phyloP scores from a whole-genome alignment of 2,329 filamentous ascomycete species.

The Neoscytalidium dimidiatum region DNA sequence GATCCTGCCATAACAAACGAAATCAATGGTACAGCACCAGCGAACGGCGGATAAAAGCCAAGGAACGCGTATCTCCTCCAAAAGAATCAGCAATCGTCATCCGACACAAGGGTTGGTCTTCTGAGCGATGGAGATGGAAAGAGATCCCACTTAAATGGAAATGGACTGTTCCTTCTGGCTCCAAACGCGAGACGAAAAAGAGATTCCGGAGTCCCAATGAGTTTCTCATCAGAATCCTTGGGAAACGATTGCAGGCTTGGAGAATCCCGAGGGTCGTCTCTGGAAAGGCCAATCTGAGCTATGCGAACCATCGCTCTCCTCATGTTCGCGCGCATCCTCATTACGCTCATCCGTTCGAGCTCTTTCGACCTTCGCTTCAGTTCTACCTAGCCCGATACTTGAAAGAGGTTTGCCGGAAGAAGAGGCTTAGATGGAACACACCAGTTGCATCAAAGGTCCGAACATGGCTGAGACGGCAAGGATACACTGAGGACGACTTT shows the following conservation, averaged over 20 bases:
- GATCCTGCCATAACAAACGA: background rate
- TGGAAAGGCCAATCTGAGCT: conserved; percentile 13
- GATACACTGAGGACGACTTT: background rate
- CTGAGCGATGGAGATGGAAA: background rate
- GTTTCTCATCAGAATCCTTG: background rate
- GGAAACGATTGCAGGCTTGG: background rate
- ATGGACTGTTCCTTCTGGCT: background rate
- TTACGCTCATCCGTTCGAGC: background rate
- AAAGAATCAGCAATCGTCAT: background rate
- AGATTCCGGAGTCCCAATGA: background rate
- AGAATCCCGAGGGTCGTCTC: background rate
- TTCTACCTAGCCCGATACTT: conserved; percentile 1
- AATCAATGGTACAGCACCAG: background rate
- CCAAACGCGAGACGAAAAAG: background rate
- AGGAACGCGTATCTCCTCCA: background rate
- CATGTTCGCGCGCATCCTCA: background rate
- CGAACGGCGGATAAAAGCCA: too few species aligned
- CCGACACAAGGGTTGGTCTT: background rate
- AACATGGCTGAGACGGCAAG: background rate
- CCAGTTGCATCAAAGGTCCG: background rate
- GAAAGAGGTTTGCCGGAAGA: background rate
- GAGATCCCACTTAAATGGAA: background rate
- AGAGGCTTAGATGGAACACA: background rate
- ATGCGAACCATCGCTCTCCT: background rate
- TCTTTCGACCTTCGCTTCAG: background rate